Conservation (phyloP, 352 stramenopile species). For the Blastocystis sp. region DNA sequence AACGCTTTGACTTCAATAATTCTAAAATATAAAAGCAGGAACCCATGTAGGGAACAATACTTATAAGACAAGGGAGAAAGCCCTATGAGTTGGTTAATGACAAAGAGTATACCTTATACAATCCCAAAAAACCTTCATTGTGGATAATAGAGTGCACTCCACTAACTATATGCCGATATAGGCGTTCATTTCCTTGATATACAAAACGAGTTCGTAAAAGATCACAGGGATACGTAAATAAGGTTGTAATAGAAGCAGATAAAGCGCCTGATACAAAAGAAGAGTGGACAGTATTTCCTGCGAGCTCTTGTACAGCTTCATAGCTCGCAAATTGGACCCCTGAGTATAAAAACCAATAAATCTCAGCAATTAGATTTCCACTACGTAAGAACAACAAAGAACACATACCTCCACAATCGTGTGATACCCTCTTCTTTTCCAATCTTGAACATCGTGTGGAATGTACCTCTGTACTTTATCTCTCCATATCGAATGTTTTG, state of each 20-base stretch:
- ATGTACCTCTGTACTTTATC: constrained; percentile 18
- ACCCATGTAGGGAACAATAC: constrained; percentile 55
- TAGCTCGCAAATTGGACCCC: constrained; percentile 56
- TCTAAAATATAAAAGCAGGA: constrained; percentile 53
- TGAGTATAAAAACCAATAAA: constrained; percentile 61
- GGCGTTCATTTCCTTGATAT: constrained; percentile 13
- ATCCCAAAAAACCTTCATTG: not conserved
- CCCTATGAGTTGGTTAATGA: not conserved
- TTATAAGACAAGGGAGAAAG: constrained; percentile 37
- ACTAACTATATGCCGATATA: constrained; percentile 20
- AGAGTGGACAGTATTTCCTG: not conserved
- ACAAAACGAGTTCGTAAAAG: constrained; percentile 44
- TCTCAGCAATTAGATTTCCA: constrained; percentile 31
- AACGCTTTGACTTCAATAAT: not conserved
- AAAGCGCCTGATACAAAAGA: constrained; percentile 29
- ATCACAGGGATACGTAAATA: constrained; percentile 45
- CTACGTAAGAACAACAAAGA: not conserved
- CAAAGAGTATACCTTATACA: constrained; percentile 9
- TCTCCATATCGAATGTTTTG: constrained; percentile 49
- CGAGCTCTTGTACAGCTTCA: not conserved
- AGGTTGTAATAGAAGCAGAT: constrained; percentile 25
- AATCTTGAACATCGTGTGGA: constrained; percentile 25
- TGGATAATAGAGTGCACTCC: not conserved
- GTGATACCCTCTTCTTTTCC: constrained; percentile 38
- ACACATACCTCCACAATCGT: constrained; percentile 29